Conservation (phyloP, 1,284 basidiomycete genomes). For the Apiotrichum domesticum region DNA sequence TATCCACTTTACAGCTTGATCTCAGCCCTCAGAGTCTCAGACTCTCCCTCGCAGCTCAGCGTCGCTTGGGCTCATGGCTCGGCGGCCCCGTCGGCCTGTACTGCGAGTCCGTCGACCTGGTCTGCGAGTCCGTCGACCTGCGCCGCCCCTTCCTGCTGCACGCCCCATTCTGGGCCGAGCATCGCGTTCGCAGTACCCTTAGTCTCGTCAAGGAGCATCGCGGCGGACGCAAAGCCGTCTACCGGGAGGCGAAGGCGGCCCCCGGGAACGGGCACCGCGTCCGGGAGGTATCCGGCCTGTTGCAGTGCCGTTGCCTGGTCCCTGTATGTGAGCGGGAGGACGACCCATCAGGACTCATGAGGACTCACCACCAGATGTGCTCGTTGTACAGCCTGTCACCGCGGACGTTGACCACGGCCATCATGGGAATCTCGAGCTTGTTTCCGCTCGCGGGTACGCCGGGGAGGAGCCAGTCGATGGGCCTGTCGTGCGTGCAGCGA, state of each 20-base stretch:
- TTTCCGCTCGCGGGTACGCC: constrained; percentile 52
- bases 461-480: constrained; percentile 51
- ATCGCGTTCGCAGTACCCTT: constrained; percentile 20
- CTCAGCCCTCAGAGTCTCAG: too few species aligned
- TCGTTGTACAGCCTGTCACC: constrained; percentile 56
- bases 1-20: too few species aligned
- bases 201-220: constrained; percentile 21
- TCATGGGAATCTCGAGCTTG: constrained; percentile 53
- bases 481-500: constrained; percentile 50
- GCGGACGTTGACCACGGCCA: constrained; percentile 55
- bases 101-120: too few species aligned
- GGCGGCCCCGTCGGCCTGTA: too few species aligned
- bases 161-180: constrained; percentile 19
- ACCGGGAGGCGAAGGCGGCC: constrained; percentile 18
- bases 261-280: constrained; percentile 8
- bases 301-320: constrained; percentile 24
- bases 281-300: constrained; percentile 22
- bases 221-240: constrained; percentile 13
- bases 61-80: too few species aligned
- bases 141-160: constrained; percentile 1
- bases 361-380: constrained; percentile 45
- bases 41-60: too few species aligned
- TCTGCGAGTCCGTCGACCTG: too few species aligned
- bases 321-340: constrained; percentile 8
- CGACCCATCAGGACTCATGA: background rate